These are phyloP conservation scores for Oryza rufipogon DNA, from an alignment of 176 grass and related monocot species.

Conservation along the genomic window DNA sequence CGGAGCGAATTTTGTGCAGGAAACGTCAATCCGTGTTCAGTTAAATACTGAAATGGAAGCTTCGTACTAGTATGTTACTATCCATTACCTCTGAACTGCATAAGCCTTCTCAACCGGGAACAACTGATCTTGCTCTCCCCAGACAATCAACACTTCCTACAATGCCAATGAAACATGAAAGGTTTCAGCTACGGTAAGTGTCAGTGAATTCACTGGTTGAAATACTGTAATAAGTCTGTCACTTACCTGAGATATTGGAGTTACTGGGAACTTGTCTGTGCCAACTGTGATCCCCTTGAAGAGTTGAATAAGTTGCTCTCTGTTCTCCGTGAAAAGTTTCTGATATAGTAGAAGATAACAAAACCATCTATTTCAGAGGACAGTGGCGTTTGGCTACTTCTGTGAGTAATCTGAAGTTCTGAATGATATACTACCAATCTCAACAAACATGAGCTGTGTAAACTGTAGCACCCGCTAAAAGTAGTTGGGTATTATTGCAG, in stretches of 20 bases:
- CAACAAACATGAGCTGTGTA: not conserved
- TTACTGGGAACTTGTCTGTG: slow-evolving; percentile 75
- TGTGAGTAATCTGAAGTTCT: not conserved
- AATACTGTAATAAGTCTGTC: not conserved
- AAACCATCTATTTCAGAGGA: not conserved
- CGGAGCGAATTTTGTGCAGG: not conserved
- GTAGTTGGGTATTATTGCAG: not conserved
- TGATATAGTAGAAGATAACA: slow-evolving; percentile 26
- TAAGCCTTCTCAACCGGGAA: slow-evolving; percentile 70
- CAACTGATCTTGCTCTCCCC: slow-evolving; percentile 81
- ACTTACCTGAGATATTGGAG: slow-evolving; percentile 67
- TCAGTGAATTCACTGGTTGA: not conserved
- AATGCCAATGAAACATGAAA: not conserved
- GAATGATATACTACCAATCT: not conserved
- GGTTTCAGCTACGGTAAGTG: not conserved
- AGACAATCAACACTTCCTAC: slow-evolving; percentile 73
- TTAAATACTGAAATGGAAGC: not conserved
- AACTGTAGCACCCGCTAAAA: not conserved
- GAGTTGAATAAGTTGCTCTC: slow-evolving; percentile 61
- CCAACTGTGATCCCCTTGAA: slow-evolving; percentile 73
- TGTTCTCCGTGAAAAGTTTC: slow-evolving; percentile 74
- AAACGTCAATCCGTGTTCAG: not conserved
- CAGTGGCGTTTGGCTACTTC: too few species aligned
- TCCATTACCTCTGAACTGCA: slow-evolving; percentile 54
- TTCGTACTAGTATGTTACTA: not conserved